These are phyloP conservation scores for Alternaria incomplexa DNA, from an alignment of 2,329 filamentous ascomycete genomes.

Conservation along the genomic window DNA sequence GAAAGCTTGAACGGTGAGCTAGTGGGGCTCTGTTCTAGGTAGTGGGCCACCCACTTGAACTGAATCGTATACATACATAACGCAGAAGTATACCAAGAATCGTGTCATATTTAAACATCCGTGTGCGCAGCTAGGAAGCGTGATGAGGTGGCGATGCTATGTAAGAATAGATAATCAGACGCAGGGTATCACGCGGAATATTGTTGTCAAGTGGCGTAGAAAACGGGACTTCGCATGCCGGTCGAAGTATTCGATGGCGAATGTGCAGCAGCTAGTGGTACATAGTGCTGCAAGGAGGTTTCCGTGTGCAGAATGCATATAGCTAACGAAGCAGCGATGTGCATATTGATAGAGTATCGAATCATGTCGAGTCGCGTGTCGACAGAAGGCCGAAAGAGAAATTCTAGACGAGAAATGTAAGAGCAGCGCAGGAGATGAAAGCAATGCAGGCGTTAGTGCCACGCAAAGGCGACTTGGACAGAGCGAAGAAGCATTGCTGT, in stretches of 20 bases:
- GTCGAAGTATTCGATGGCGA: neutral
- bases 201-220: neutral
- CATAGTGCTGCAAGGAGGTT: neutral
- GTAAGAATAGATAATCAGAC: neutral
- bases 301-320: neutral
- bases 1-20: neutral
- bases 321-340: conserved; percentile 3
- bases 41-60: conserved; percentile 2
- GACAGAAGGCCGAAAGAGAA: neutral
- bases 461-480: neutral
- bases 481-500: neutral
- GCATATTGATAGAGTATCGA: neutral
- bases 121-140: neutral
- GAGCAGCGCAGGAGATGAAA: neutral
- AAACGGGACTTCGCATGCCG: neutral
- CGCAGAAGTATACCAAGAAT: neutral
- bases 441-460: neutral
- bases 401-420: neutral
- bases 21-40: neutral
- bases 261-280: neutral
- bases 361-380: neutral
- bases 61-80: neutral
- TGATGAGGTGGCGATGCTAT: neutral
- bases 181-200: neutral
- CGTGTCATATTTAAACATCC: neutral